Evolutionary conservation across 768 basidiomycete genomes (phyloP).

Genomic region (Mycena vulgaris): DNA sequence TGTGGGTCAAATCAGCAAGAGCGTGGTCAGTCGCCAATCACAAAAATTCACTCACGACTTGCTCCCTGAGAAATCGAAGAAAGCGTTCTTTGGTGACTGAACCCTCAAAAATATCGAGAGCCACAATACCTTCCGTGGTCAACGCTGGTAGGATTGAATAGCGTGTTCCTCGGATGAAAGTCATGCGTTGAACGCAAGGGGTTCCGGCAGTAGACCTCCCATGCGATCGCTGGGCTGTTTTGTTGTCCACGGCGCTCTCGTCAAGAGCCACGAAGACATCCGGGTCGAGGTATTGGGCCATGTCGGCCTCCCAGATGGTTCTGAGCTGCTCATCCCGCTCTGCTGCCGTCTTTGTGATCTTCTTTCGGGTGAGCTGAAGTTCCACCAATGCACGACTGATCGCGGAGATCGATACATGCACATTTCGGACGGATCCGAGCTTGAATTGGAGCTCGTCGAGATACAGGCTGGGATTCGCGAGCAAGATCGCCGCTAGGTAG

Average conservation of each 20-base stretch:
- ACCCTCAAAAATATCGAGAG: constrained; percentile 52
- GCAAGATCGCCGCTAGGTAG: constrained; percentile 26
- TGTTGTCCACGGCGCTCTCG: constrained; percentile 46
- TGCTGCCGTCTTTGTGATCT: constrained; percentile 17
- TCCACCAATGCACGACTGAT: constrained; percentile 29
- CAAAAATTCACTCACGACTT: constrained; percentile 40
- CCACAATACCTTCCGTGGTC: constrained; percentile 47
- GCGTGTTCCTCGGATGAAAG: constrained; percentile 45
- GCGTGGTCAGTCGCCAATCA: neutral
- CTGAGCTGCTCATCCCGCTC: constrained; percentile 39
- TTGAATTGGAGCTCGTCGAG: constrained; percentile 39
- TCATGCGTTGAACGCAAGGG: constrained; percentile 40
- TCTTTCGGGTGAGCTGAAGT: constrained; percentile 33
- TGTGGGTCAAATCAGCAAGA: constrained; percentile 38
- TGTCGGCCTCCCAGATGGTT: constrained; percentile 38
- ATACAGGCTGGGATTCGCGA: constrained; percentile 39
- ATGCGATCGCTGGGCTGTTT: constrained; percentile 35
- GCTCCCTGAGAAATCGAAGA: constrained; percentile 47
- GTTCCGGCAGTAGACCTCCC: constrained; percentile 41
- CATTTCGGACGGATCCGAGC: constrained; percentile 20
- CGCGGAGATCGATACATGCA: constrained; percentile 38
- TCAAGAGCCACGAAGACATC: constrained; percentile 45
- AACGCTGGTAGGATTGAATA: constrained; percentile 50
- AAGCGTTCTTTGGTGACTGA: constrained; percentile 52
- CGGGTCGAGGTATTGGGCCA: constrained; percentile 22